Evolutionary conservation across 768 basidiomycete species (phyloP).

Genomic region (Boletus reticulatus): DNA sequence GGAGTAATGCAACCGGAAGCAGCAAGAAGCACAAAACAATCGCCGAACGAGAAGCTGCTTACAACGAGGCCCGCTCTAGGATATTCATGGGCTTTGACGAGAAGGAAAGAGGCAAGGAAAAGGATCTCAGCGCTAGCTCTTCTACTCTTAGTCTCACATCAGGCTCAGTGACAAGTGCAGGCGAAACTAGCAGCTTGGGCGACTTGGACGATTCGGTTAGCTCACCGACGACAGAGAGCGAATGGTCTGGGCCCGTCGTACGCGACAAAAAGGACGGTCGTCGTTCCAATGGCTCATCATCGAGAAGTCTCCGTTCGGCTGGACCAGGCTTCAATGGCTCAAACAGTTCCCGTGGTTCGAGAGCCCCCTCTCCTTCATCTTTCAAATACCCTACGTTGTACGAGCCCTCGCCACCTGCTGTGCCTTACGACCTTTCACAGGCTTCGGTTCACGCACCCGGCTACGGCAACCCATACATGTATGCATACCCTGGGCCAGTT

Average conservation of each 20-base stretch:
- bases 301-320: conserved; percentile 56
- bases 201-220: conserved; percentile 69
- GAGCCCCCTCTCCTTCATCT: conserved; percentile 69
- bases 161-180: conserved; percentile 57
- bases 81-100: conserved; percentile 86
- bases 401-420: conserved; percentile 45
- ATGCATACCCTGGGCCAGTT: conserved; percentile 42
- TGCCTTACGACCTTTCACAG: conserved; percentile 32
- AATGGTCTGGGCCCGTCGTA: conserved; percentile 63
- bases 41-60: conserved; percentile 86
- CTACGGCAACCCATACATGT: conserved; percentile 34
- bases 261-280: conserved; percentile 57
- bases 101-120: conserved; percentile 61
- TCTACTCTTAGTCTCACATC: conserved; percentile 71
- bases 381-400: conserved; percentile 75
- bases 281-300: conserved; percentile 56
- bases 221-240: conserved; percentile 77
- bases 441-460: conserved; percentile 28
- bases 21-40: conserved; percentile 75
- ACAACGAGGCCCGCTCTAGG: conserved; percentile 79
- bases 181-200: conserved; percentile 57
- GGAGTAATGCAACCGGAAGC: conserved; percentile 60
- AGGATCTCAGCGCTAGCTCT: conserved; percentile 74
- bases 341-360: conserved; percentile 65
- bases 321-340: conserved; percentile 52